Evolutionary conservation across 768 basidiomycete genomes (phyloP).

Genomic region (Crepidotus variabilis): DNA sequence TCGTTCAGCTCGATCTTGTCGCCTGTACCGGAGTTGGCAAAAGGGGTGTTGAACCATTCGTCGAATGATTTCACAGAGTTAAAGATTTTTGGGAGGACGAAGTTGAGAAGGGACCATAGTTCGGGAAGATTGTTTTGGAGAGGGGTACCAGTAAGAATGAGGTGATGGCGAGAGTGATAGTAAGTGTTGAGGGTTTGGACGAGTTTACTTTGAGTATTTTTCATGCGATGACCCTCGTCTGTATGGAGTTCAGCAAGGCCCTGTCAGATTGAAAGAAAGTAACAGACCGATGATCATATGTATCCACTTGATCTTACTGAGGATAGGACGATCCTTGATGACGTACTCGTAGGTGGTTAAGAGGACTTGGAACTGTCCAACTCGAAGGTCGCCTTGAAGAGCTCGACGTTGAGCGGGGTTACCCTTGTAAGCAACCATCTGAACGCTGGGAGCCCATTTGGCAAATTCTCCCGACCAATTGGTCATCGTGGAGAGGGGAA

Average conservation of each 20-base stretch:
- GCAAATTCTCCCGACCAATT: slow-evolving; percentile 97
- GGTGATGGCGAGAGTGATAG: slow-evolving; percentile 89
- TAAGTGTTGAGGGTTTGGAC: slow-evolving; percentile 86
- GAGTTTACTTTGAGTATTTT: slow-evolving; percentile 89
- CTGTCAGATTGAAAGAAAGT: neutral
- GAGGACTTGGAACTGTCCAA: slow-evolving; percentile 85
- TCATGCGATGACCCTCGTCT: slow-evolving; percentile 99
- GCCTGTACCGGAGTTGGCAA: slow-evolving; percentile 94
- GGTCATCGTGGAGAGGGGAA: slow-evolving; percentile 93
- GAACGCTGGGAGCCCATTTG: slow-evolving; percentile 91
- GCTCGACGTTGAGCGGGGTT: slow-evolving; percentile 80
- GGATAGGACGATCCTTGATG: slow-evolving; percentile 90
- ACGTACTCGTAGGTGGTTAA: slow-evolving; percentile 97
- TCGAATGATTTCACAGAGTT: slow-evolving; percentile 99
- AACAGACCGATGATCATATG: slow-evolving; percentile 92
- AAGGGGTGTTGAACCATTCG: slow-evolving; percentile 99
- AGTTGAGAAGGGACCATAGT: slow-evolving; percentile 93
- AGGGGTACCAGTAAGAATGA: slow-evolving; percentile 94
- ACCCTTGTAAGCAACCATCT: slow-evolving; percentile 84
- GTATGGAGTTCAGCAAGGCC: slow-evolving; percentile 4
- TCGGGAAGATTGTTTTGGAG: slow-evolving; percentile 97
- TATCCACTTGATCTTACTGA: slow-evolving; percentile 91
- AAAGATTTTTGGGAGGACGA: slow-evolving; percentile 92
- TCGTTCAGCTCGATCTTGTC: slow-evolving; percentile 99
- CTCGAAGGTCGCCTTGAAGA: slow-evolving; percentile 72